A percentile compares a stretch with the other conserved stretches of the same genome.
Evolutionary conservation across 805 yeast species (phyloP).

Genomic region (Blastobotrys americana): DNA sequence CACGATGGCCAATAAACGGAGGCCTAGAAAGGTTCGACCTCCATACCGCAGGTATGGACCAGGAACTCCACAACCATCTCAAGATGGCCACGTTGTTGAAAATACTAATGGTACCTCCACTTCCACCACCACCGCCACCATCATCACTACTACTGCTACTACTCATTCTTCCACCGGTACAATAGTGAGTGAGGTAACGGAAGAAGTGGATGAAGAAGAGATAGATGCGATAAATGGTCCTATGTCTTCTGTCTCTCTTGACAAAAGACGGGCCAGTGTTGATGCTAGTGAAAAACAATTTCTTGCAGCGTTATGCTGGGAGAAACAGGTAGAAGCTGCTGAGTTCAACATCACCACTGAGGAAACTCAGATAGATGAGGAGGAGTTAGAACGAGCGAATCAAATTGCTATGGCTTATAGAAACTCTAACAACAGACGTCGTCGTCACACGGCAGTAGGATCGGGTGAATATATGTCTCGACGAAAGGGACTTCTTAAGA

Average conservation of each 20-base stretch:
- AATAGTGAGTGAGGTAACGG: background rate
- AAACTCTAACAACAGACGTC: constrained; percentile 37
- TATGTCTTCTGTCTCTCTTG: background rate
- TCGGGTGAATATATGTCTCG: background rate
- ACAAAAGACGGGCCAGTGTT: background rate
- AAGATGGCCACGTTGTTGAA: constrained; percentile 8
- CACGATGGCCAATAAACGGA: constrained; percentile 74
- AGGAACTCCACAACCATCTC: constrained; percentile 12
- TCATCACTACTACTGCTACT: too few relatives aligned
- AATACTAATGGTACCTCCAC: constrained; percentile 7
- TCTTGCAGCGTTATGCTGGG: constrained; percentile 4
- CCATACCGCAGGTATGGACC: constrained; percentile 72
- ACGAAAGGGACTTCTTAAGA: background rate
- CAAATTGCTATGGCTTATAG: constrained; percentile 17
- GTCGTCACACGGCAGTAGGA: background rate
- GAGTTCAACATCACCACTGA: background rate
- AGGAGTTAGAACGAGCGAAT: constrained; percentile 7
- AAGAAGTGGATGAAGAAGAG: constrained; percentile 7
- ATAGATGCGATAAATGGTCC: constrained; percentile 4
- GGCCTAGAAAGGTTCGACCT: constrained; percentile 77
- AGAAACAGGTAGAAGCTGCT: background rate
- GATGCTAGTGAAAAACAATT: background rate
- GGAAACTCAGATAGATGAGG: constrained; percentile 2
- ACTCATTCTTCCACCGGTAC: constrained; percentile 6
- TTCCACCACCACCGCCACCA: too few relatives aligned